Evolutionary conservation across 345 rosid species (phyloP), one percentile per base, ranked within the genome.

Genomic region (Citrus inodora): DNA sequence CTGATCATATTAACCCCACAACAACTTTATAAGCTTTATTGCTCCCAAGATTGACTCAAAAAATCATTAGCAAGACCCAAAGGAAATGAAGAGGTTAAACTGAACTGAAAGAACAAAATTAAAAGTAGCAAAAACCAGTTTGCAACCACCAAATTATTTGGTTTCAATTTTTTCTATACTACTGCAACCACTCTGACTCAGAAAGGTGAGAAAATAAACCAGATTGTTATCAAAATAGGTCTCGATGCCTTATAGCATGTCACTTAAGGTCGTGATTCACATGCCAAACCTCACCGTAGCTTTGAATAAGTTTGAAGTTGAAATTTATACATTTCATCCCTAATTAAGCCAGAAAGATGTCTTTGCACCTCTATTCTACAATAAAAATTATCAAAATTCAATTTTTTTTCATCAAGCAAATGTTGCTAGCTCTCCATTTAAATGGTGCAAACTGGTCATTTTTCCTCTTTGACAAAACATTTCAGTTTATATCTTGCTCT

Each of bases 1-100:
- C 99, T 96, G 89, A 62, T 37, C 76, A 80, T 35, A 81, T 24
- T 35, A 42, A 80, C 42, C 56, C 53, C 40, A 51, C 21, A 46
- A 25, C 19, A 30, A 68, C 58, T 62, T 3, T 16, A 11, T 70
- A 5, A 80, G 80, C 73, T 27, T 48, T 4, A 48, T 21, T 38
- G 46, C 16, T 71, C 51, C n/a, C 25, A 40, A 42, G 32, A 58
- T 58, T 42, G 67, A 13, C 58, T 5, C n/a, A 30, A n/a, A 19
- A 67, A 37, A 22, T 60, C 27, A 28, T 51, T 25, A 37, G 30
- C 55, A 69, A 80, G n/a, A 61, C 40, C 55, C 70, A 63, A 67
- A 67, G 30, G 79, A 66, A 48, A 32, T 32, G 35, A 66, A 42
- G 38, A 51, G 65, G 56, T 11, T 61, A 76, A 66, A 67, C 37